Evolutionary conservation across 116 monocot genomes (phyloP).

Genomic region (Iris pallida): DNA sequence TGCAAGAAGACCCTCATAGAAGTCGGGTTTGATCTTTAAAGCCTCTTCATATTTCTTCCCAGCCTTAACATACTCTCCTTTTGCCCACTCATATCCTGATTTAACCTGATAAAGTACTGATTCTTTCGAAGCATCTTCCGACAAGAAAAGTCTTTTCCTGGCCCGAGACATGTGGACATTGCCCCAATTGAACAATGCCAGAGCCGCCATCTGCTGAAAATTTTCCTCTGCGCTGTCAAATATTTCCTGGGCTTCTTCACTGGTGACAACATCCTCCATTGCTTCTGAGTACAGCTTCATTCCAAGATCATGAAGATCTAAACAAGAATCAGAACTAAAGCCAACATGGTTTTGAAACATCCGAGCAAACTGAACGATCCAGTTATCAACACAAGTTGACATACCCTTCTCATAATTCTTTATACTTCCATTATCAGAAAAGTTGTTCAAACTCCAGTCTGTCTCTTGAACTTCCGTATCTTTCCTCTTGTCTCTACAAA

Average conservation of each 20-base stretch:
- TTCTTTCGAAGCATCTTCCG: constrained; percentile 40
- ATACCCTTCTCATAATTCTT: constrained; percentile 28
- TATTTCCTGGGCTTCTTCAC: constrained; percentile 61
- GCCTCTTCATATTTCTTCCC: constrained; percentile 48
- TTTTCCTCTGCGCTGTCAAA: constrained; percentile 45
- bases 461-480: constrained; percentile 6
- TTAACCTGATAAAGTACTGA: constrained; percentile 23
- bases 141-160: constrained; percentile 35
- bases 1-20: constrained; percentile 59
- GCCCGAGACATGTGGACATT: constrained; percentile 70
- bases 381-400: constrained; percentile 33
- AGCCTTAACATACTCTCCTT: constrained; percentile 43
- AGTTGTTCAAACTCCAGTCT: background rate
- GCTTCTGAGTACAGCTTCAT: constrained; percentile 58
- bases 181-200: constrained; percentile 70
- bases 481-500: constrained; percentile 18
- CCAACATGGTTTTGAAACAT: constrained; percentile 58
- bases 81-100: constrained; percentile 43
- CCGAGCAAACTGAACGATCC: constrained; percentile 55
- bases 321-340: constrained; percentile 43
- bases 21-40: constrained; percentile 49
- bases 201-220: constrained; percentile 55
- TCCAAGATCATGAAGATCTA: constrained; percentile 54
- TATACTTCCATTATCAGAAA: constrained; percentile 5
- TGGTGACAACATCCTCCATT: constrained; percentile 49